Conservation (phyloP, 139 green algal species). For the Chlamydomonas incerta region DNA sequence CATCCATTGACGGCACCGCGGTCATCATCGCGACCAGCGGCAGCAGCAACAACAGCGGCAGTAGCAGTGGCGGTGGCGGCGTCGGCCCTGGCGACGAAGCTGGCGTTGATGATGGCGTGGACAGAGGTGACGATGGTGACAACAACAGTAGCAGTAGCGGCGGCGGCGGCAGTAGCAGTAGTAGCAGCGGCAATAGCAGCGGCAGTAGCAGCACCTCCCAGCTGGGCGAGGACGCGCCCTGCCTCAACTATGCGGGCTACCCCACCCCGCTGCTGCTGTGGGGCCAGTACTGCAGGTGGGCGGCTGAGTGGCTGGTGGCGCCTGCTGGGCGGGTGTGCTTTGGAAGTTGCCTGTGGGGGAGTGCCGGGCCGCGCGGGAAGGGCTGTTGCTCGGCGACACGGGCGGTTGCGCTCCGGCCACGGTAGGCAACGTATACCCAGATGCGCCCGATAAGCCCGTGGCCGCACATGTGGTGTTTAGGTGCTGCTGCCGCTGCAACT, state of each 20-base stretch:
- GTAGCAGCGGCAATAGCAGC: background rate
- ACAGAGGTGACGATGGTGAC: background rate
- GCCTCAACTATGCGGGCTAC: constrained; percentile 33
- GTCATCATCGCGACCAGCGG: constrained; percentile 9
- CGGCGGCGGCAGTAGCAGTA: background rate
- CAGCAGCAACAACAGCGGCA: background rate
- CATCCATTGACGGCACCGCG: background rate
- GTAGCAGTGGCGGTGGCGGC: background rate
- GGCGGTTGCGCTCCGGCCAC: too few relatives aligned
- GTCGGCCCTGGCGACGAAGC: background rate
- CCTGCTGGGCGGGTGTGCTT: too few relatives aligned
- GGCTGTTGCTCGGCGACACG: too few relatives aligned
- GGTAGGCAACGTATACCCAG: too few relatives aligned
- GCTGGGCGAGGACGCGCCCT: background rate
- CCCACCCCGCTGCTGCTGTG: background rate
- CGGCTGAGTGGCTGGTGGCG: too few relatives aligned
- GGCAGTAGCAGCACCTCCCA: background rate
- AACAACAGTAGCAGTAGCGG: background rate
- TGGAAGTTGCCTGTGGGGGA: too few relatives aligned
- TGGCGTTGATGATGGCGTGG: background rate
- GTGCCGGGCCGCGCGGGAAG: too few relatives aligned
- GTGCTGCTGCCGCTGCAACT: too few relatives aligned
- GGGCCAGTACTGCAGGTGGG: constrained; percentile 34
- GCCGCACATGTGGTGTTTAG: too few relatives aligned
- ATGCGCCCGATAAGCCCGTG: too few relatives aligned